phyloP scores from a whole-genome alignment of 371 early-diverging fungal genomes.

The Mortierella sp. region DNA sequence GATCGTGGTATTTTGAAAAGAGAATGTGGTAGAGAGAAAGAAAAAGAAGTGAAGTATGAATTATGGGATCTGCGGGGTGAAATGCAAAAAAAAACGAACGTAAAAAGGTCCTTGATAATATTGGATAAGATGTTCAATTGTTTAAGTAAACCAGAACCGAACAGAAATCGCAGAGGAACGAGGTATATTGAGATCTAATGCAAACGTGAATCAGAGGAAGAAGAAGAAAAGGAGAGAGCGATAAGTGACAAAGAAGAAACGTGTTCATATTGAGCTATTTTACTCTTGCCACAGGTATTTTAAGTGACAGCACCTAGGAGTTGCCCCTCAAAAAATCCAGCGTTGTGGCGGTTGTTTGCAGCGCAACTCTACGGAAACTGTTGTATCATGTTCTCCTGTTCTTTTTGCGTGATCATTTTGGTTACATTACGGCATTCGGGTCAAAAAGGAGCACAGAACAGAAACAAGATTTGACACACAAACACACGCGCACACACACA shows the following conservation, averaged over 20 bases:
- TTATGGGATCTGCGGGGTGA: constrained; percentile 5
- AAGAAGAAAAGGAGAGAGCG: neutral
- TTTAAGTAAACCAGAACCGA: too few species aligned
- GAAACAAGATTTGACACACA: neutral
- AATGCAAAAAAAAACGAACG: constrained; percentile 8
- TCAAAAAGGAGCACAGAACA: neutral
- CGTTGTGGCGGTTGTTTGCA: constrained; percentile 9
- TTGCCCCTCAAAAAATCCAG: constrained; percentile 30
- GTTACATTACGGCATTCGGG: neutral
- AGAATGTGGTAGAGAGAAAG: neutral
- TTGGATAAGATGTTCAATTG: neutral
- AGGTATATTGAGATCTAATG: too few species aligned
- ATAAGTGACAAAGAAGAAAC: neutral
- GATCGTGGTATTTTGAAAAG: neutral
- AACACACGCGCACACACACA: too few species aligned
- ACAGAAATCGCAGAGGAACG: too few species aligned
- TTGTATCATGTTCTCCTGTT: constrained; percentile 4
- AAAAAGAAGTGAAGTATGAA: neutral
- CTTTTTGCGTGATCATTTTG: constrained; percentile 12
- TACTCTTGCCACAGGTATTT: neutral
- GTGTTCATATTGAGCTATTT: neutral
- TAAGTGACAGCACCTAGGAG: neutral
- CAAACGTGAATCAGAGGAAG: neutral
- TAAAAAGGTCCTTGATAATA: constrained; percentile 9
- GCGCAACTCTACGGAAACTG: constrained; percentile 3